Conservation (phyloP, 257 asterid genomes). For the Nicotiana attenuata region DNA sequence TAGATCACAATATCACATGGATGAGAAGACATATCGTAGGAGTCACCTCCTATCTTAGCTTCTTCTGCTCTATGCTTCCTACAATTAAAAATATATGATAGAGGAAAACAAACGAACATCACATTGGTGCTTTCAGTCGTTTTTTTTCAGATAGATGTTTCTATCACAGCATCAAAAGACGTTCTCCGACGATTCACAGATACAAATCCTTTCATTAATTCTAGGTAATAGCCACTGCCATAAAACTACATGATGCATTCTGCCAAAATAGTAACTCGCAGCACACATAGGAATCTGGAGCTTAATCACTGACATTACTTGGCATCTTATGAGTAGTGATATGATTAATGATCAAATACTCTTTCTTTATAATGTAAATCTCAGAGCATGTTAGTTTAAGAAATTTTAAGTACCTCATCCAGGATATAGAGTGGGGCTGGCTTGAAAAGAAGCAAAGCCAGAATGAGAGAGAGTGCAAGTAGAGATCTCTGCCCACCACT, state of each 20-base stretch:
- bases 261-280: not conserved
- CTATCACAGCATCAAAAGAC: not conserved
- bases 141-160: not conserved
- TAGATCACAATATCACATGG: not conserved
- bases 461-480: slow-evolving; percentile 86
- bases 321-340: not conserved
- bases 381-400: not conserved
- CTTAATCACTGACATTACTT: not conserved
- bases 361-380: not conserved
- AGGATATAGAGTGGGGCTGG: slow-evolving; percentile 96
- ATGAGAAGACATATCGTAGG: not conserved
- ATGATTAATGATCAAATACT: not conserved
- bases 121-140: not conserved
- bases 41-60: not conserved
- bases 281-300: not conserved
- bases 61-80: not conserved
- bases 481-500: slow-evolving; percentile 98
- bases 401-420: slow-evolving; percentile 68
- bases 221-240: not conserved
- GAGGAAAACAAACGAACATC: not conserved
- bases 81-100: not conserved
- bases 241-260: not conserved
- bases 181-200: not conserved
- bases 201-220: not conserved
- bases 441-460: slow-evolving; percentile 96